These are phyloP conservation scores for Avena eriantha DNA, from an alignment of 176 grass and related monocot species.

Conservation along the genomic window DNA sequence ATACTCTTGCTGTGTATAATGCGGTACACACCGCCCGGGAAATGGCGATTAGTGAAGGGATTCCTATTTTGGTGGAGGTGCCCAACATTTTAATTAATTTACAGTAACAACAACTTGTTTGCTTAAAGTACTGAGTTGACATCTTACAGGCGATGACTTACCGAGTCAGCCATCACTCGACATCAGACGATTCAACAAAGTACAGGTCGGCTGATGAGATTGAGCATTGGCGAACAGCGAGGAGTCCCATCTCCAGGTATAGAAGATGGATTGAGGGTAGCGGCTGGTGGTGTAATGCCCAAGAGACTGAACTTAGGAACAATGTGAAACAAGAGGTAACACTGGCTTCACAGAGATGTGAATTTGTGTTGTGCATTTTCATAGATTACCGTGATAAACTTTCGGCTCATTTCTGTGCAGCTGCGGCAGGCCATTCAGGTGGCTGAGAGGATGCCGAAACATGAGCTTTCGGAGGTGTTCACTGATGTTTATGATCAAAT, in stretches of 20 bases:
- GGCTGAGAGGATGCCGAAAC: constrained; percentile 79
- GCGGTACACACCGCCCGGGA: constrained; percentile 82
- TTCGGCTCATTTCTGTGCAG: constrained; percentile 46
- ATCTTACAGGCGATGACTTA: constrained; percentile 86
- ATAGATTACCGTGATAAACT: constrained; percentile 19
- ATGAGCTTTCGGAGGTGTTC: constrained; percentile 69
- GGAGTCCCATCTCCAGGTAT: constrained; percentile 88
- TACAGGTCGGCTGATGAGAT: constrained; percentile 92
- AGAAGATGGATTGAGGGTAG: constrained; percentile 93
- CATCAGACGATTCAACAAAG: constrained; percentile 97
- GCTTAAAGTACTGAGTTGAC: background rate
- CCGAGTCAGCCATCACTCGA: constrained; percentile 94
- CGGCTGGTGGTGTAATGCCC: constrained; percentile 82
- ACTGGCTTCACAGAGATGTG: background rate
- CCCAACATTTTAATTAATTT: background rate
- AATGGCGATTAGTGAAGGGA: constrained; percentile 82
- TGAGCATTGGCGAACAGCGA: constrained; percentile 83
- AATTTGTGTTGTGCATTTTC: background rate
- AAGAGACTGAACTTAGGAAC: constrained; percentile 79
- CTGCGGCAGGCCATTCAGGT: constrained; percentile 85
- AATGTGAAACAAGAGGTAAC: constrained; percentile 79
- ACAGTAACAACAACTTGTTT: no score
- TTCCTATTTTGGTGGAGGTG: constrained; percentile 95
- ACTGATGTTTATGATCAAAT: constrained; percentile 87
- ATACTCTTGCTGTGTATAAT: constrained; percentile 91